A percentile compares a stretch with the other conserved stretches of the same genome.
phyloP scores from a whole-genome alignment of 495 filamentous ascomycete species.

The Penicilliopsis zonata region DNA sequence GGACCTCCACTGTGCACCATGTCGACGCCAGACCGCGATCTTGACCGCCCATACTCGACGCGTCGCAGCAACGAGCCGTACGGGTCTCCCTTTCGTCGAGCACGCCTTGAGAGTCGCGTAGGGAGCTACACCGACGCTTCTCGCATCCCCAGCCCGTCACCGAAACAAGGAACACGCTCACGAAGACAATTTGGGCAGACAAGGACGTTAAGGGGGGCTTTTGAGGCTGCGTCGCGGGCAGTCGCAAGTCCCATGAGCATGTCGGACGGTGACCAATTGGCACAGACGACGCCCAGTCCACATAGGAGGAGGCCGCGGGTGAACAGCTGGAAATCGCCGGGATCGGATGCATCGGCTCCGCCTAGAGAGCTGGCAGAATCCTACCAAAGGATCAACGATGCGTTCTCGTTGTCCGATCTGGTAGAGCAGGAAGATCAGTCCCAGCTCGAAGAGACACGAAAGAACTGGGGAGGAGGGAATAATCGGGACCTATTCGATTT shows the following conservation, averaged over 20 bases:
- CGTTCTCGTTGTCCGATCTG: conserved; percentile 14
- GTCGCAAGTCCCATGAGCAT: conserved; percentile 12
- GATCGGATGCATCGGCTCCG: conserved; percentile 13
- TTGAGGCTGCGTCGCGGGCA: conserved; percentile 13
- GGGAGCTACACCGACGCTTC: conserved; percentile 19
- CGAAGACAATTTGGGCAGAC: conserved; percentile 22
- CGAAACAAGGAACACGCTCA: conserved; percentile 15
- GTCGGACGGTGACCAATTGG: conserved; percentile 10
- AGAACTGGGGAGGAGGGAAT: no score
- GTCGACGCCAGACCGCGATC: conserved; percentile 13
- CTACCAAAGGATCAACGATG: conserved; percentile 35
- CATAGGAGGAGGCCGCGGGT: conserved; percentile 5
- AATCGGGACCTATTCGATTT: conserved; percentile 5
- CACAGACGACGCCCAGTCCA: conserved; percentile 9
- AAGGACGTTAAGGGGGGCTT: conserved; percentile 26
- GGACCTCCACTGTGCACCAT: conserved; percentile 7
- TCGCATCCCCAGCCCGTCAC: conserved; percentile 16
- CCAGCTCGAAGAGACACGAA: background rate
- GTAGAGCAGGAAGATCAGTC: conserved; percentile 11
- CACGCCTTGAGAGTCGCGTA: conserved; percentile 14
- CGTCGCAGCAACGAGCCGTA: conserved; percentile 18
- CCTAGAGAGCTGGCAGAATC: conserved; percentile 29
- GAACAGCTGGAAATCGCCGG: background rate
- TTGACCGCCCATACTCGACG: conserved; percentile 11
- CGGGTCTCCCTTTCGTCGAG: conserved; percentile 24